phyloP scores from a whole-genome alignment of 139 green algal species.

The Diplosphaera chodatii region DNA sequence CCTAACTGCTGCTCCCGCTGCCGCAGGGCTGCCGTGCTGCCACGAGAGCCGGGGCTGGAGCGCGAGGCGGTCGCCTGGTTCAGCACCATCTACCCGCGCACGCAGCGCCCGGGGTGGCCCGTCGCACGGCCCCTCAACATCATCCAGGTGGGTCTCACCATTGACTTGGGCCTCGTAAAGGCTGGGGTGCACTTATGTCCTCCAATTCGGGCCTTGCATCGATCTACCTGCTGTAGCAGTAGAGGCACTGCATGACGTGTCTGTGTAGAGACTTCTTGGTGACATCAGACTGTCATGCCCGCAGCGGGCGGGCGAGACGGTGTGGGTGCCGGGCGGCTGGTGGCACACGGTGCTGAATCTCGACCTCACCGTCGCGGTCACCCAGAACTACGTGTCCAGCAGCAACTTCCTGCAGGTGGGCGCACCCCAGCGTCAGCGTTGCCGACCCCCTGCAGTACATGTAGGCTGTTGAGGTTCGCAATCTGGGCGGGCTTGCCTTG shows the following conservation, averaged over 20 bases:
- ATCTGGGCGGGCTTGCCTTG: no score
- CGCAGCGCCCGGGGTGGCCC: conserved; percentile 47
- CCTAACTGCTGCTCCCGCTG: neutral
- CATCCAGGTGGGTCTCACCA: conserved; percentile 35
- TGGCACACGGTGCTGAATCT: conserved; percentile 80
- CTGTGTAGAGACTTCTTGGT: no score
- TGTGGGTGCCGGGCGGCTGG: conserved; percentile 74
- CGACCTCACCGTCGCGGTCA: conserved; percentile 69
- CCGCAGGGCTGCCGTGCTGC: conserved; percentile 34
- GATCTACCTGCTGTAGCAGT: no score
- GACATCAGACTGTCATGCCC: no score
- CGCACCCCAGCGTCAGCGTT: neutral
- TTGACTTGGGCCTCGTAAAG: no score
- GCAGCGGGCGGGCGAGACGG: conserved; percentile 57
- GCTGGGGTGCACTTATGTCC: no score
- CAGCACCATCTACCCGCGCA: conserved; percentile 51
- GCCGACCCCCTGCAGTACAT: neutral
- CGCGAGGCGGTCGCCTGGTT: conserved; percentile 77
- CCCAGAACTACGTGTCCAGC: conserved; percentile 62
- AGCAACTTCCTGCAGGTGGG: conserved; percentile 58
- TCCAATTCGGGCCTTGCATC: no score
- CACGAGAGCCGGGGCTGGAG: conserved; percentile 62
- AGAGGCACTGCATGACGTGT: no score
- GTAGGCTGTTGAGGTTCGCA: neutral
- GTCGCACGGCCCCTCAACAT: conserved; percentile 42